These are phyloP conservation scores for Curvularia eragrostidis DNA, from an alignment of 2,329 filamentous ascomycete species.

Conservation along the genomic window DNA sequence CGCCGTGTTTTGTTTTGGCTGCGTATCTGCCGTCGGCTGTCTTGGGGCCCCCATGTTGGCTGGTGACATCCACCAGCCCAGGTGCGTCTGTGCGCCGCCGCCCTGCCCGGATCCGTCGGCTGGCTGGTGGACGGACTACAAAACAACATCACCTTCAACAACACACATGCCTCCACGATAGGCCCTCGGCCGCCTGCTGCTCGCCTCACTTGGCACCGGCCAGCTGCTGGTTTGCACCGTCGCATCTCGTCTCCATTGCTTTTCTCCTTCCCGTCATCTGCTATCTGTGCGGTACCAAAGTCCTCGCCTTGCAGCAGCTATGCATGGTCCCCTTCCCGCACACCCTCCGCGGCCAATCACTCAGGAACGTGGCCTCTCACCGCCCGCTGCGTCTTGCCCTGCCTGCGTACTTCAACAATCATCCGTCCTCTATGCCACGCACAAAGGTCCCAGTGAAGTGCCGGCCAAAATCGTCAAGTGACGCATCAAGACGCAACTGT, in stretches of 20 bases:
- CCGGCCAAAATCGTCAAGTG: slow-evolving; percentile 31
- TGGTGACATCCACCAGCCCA: not conserved
- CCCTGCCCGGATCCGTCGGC: not conserved
- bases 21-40: not conserved
- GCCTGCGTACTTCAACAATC: slow-evolving; percentile 15
- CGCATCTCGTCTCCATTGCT: slow-evolving; percentile 4
- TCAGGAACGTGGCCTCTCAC: slow-evolving; percentile 47
- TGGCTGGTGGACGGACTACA: not conserved
- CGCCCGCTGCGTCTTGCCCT: slow-evolving; percentile 29
- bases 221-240: not conserved
- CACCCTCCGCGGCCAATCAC: slow-evolving; percentile 44
- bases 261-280: slow-evolving; percentile 10
- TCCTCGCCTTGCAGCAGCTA: slow-evolving; percentile 20
- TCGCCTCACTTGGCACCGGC: slow-evolving; percentile 3
- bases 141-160: slow-evolving; percentile 13
- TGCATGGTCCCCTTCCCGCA: slow-evolving; percentile 24
- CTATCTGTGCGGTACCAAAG: slow-evolving; percentile 21
- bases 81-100: not conserved
- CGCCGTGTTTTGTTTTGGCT: not conserved
- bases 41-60: not conserved
- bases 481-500: slow-evolving; percentile 31
- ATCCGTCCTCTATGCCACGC: slow-evolving; percentile 27
- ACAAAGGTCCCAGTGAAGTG: slow-evolving; percentile 41
- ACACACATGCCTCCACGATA: slow-evolving; percentile 19
- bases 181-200: slow-evolving; percentile 4